Evolutionary conservation across 495 filamentous ascomycete species (phyloP).

Genomic region (Arthonia radiata): DNA sequence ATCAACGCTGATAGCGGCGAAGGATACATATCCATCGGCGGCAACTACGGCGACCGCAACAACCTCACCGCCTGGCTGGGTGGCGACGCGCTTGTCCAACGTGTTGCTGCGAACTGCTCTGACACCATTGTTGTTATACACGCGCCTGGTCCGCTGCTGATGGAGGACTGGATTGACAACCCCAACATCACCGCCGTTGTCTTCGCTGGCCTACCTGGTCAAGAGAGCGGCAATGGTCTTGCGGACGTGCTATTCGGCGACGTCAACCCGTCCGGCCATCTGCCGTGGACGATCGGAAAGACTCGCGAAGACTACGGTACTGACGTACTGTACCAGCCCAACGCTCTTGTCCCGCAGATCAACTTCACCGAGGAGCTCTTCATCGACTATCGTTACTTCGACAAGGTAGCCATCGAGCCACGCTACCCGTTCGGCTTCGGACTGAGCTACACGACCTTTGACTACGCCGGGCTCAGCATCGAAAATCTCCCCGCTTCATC

Average conservation of each 20-base stretch:
- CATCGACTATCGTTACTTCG: conserved; percentile 85
- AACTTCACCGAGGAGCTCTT: conserved; percentile 70
- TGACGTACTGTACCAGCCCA: conserved; percentile 48
- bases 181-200: conserved; percentile 87
- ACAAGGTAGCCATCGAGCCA: conserved; percentile 46
- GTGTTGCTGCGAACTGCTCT: conserved; percentile 50
- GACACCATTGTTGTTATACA: conserved; percentile 92
- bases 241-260: conserved; percentile 76
- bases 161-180: conserved; percentile 53
- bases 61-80: conserved; percentile 78
- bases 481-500: conserved; percentile 22
- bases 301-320: conserved; percentile 48
- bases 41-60: conserved; percentile 72
- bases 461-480: conserved; percentile 51
- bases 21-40: conserved; percentile 61
- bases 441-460: conserved; percentile 68
- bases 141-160: conserved; percentile 52
- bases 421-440: conserved; percentile 86
- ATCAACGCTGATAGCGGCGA: conserved; percentile 76
- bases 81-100: conserved; percentile 54
- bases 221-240: conserved; percentile 80
- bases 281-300: conserved; percentile 72
- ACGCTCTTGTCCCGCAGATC: conserved; percentile 51
- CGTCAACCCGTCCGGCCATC: conserved; percentile 64
- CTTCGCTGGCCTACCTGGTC: conserved; percentile 80